Conservation (phyloP, 192 early-diverging fungal genomes). For the Lunasporangiospora selenospora region DNA sequence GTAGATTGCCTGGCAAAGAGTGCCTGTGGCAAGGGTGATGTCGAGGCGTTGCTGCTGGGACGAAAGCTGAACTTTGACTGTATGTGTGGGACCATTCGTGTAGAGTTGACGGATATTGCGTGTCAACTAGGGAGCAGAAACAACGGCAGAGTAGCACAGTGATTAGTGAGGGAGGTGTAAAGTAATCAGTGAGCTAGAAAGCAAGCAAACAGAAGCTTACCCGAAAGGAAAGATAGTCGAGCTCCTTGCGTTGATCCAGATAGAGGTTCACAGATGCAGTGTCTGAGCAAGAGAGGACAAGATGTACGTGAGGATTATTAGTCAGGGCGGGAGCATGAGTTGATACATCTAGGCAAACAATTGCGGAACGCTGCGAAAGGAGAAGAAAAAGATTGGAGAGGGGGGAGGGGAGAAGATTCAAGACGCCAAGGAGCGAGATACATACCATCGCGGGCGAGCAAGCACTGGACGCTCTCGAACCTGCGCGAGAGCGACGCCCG, state of each 20-base stretch:
- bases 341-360: background rate
- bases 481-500: constrained; percentile 21
- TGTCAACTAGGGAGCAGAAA: constrained; percentile 17
- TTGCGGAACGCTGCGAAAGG: background rate
- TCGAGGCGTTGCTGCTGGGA: constrained; percentile 25
- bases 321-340: background rate
- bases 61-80: constrained; percentile 17
- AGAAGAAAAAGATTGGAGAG: background rate
- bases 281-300: background rate
- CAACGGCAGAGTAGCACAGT: background rate
- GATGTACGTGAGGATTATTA: background rate
- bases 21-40: constrained; percentile 5
- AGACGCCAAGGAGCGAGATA: background rate
- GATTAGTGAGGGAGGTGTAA: background rate
- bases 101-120: constrained; percentile 22
- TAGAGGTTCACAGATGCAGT: constrained; percentile 32
- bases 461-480: constrained; percentile 20
- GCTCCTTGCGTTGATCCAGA: constrained; percentile 23
- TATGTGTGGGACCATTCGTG: background rate
- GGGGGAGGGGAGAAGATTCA: background rate
- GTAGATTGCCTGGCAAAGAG: constrained; percentile 11
- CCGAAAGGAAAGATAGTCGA: constrained; percentile 27
- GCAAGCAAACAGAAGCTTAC: no score
- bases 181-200: no score
- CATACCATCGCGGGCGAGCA: constrained; percentile 32